Percentiles rank a stretch among this genome's conserved stretches.
Evolutionary conservation across 768 basidiomycete genomes (phyloP).

Genomic region (Termitomyces sp.): DNA sequence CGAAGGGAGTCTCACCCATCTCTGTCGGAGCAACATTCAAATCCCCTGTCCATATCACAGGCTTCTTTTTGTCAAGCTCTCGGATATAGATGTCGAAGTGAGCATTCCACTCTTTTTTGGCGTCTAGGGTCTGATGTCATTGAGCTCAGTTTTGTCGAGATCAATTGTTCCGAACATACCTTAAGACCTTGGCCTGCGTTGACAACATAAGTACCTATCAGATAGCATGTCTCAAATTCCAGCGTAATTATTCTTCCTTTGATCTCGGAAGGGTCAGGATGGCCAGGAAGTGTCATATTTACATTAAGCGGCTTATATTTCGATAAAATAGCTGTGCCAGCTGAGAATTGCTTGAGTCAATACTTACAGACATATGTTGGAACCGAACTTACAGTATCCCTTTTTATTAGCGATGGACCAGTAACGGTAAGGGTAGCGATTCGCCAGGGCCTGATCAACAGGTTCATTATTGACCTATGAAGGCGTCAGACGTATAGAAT

Average conservation of each 20-base stretch:
- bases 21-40: slow-evolving; percentile 82
- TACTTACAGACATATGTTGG: not conserved
- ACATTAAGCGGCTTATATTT: slow-evolving; percentile 70
- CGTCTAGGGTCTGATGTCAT: slow-evolving; percentile 59
- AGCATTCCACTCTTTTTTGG: slow-evolving; percentile 73
- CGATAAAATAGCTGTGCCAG: slow-evolving; percentile 77
- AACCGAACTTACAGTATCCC: slow-evolving; percentile 54
- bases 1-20: slow-evolving; percentile 37
- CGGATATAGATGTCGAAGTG: slow-evolving; percentile 74
- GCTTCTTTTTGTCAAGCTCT: slow-evolving; percentile 69
- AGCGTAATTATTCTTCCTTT: slow-evolving; percentile 79
- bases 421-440: slow-evolving; percentile 62
- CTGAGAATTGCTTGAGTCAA: slow-evolving; percentile 29
- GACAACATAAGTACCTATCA: slow-evolving; percentile 79
- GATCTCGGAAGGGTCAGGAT: slow-evolving; percentile 55
- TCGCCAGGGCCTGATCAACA: slow-evolving; percentile 48
- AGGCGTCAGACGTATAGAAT: not conserved
- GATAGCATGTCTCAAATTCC: slow-evolving; percentile 66
- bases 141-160: not conserved
- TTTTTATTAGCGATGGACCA: slow-evolving; percentile 80
- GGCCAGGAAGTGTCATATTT: slow-evolving; percentile 63
- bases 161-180: slow-evolving; percentile 28
- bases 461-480: slow-evolving; percentile 67
- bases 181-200: slow-evolving; percentile 79
- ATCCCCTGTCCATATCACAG: slow-evolving; percentile 87